Evolutionary conservation across 192 early-diverging fungal genomes (phyloP), one percentile per base, ranked within the genome.

Genomic region (Entomortierella parvispora): DNA sequence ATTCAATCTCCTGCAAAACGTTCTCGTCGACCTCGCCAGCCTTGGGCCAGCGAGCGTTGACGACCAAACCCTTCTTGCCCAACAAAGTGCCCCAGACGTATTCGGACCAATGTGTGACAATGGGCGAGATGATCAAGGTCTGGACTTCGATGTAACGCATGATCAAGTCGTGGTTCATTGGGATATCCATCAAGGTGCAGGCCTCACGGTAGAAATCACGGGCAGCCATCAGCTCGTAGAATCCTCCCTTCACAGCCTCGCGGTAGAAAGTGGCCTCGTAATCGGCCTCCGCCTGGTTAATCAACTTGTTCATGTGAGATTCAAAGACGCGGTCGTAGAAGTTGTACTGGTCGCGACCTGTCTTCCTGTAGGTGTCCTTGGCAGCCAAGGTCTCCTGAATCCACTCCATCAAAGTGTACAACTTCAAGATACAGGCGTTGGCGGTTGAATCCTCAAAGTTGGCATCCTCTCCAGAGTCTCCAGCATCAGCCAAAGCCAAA

Each of bases 381-480:
- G 72, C 71, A 17, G 81, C 78, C 55, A 90, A 71, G 14, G 84
- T 84, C 49, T 96, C 93, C 60, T 93, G 89, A 62, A 90, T 87
- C 95, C 96, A 99, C 70, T 98, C 96, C 61, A 90, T 81, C 47
- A 97, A 90, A 31, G 91, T 97, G 80, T 83, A 91, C 51, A 99
- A 86, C 79, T 94, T 91, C 62, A 99, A 87, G 52, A 99, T 95
- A 42, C 96, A 94, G 34, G 95, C 93, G 71, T 99, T 96, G 65
- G 98, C 97, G 28, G 92, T 97, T 7, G 90, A 71, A 69, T 96
- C 93, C 77, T 96, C 90, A 84, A 99, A 99, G 88, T 99, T 99
- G 76, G 98, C 98, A 84, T 99, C 98, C 68, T 99, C 96, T 51
- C 95, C 87, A 59, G 88, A 82, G 75, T 99, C 98, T 65, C 98